A percentile compares a stretch with the other conserved stretches of the same genome.
Evolutionary conservation across 225 moss, liverwort and hornwort genomes (phyloP).

Genomic region (Anthoceros angustus): DNA sequence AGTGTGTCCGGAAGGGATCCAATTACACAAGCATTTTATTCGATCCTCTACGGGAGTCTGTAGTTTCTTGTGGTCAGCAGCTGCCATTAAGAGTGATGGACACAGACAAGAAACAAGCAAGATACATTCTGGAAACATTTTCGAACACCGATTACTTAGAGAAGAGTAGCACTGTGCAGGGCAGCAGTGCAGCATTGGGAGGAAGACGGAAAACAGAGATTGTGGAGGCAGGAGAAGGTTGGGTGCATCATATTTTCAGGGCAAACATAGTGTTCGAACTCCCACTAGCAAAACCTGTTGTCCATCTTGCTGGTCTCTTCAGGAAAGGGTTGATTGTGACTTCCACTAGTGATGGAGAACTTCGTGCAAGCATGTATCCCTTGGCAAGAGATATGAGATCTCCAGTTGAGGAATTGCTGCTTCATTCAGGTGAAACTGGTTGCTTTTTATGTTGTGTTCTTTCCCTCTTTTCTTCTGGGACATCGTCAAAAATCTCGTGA

Average conservation of each 20-base stretch:
- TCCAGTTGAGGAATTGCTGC: slow-evolving; percentile 31
- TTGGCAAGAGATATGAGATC: slow-evolving; percentile 29
- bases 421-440: slow-evolving; percentile 28
- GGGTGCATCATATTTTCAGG: slow-evolving; percentile 40
- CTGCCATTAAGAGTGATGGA: slow-evolving; percentile 46
- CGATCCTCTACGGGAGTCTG: slow-evolving; percentile 32
- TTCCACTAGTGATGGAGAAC: slow-evolving; percentile 26
- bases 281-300: slow-evolving; percentile 19
- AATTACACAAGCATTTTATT: slow-evolving; percentile 37
- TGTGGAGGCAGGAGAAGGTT: slow-evolving; percentile 15
- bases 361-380: slow-evolving; percentile 35
- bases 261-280: slow-evolving; percentile 25
- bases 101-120: slow-evolving; percentile 38
- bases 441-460: neutral
- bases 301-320: slow-evolving; percentile 29
- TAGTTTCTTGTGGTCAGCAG: slow-evolving; percentile 48
- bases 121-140: slow-evolving; percentile 14
- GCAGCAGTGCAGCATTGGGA: slow-evolving; percentile 6
- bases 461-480: no score
- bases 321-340: slow-evolving; percentile 30
- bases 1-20: slow-evolving; percentile 27
- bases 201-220: neutral
- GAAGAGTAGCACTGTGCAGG: slow-evolving; percentile 9
- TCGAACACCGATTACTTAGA: slow-evolving; percentile 8
- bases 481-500: no score